Evolutionary conservation across 805 yeast genomes (phyloP).

Genomic region (Yueomyces sinensis): DNA sequence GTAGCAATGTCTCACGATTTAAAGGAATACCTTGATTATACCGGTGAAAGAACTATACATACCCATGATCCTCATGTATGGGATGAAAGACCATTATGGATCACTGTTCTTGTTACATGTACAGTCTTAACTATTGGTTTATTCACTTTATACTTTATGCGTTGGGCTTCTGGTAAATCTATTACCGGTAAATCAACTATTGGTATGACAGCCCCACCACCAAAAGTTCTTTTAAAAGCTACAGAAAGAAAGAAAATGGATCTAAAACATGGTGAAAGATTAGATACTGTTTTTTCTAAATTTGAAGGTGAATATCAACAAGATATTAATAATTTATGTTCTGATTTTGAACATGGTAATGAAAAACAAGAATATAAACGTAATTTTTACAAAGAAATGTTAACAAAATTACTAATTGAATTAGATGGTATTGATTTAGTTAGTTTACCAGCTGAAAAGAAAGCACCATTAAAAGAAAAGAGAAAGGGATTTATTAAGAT

Average conservation of each 20-base stretch:
- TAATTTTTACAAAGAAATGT: slow-evolving; percentile 51
- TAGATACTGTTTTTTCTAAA: neutral
- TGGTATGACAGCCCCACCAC: neutral
- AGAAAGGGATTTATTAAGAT: slow-evolving; percentile 47
- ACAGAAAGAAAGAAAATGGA: neutral
- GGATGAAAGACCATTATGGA: too few relatives aligned
- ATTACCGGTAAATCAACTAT: neutral
- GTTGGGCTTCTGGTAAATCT: neutral
- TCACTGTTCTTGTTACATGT: neutral
- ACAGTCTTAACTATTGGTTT: neutral
- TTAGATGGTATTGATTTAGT: slow-evolving; percentile 47
- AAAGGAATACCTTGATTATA: neutral
- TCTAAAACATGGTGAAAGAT: neutral
- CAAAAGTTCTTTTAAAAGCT: neutral
- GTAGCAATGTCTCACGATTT: neutral
- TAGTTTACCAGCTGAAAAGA: slow-evolving; percentile 27
- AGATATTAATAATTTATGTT: neutral
- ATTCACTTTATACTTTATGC: neutral
- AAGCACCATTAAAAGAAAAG: slow-evolving; percentile 37
- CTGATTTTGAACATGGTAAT: slow-evolving; percentile 9
- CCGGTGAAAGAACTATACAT: too few relatives aligned
- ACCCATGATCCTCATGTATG: too few relatives aligned
- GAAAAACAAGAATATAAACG: slow-evolving; percentile 31
- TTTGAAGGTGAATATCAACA: neutral
- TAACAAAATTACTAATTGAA: slow-evolving; percentile 51